Base-by-base conservation (phyloP, 139 green algal species). In the Limnomonas spitsbergensis region DNA sequence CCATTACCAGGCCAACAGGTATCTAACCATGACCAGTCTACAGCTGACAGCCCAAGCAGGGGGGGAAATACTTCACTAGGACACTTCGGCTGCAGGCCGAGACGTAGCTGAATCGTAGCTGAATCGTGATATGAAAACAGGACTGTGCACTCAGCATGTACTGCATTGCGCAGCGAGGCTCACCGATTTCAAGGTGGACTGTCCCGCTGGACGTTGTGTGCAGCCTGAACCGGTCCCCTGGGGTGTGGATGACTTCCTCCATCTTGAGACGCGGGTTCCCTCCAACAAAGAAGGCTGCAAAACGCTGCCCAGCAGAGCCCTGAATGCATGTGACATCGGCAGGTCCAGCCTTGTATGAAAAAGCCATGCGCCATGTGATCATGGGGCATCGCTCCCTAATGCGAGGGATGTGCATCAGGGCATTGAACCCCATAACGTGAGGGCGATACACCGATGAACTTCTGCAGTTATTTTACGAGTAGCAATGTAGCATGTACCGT, bases 191-290 rank as follows among this genome's bases (percentile, higher is more conserved):
- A 61, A 94, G 35, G 76, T 92, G 83, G 38, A 94, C 86, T 0
- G 88, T 24, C 6, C 90, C 90, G 2, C 40, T 75, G 2, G 86
- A 72, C 6, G 77, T 68, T 4, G 90, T 94, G 27, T 92, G 80
- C 47, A 95, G 78, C 38, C 91, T 79, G 79, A 93, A 95, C 9
- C 91, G 61, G 85, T 95, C 91, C 0, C 86, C 90, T 14, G 88
- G 83, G 1, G 76, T 90, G 82, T 91, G 80, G 7, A 93, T 79
- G 0, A 93, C 83, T 66, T 93, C 87, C 75, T 95, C 90, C 37
- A 85, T 52, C 73, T 91, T 89, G 27, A 95, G 81, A 37, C 89
- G 81, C 40, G 90, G 90, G 2, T 78, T 83, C 38, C 90, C 88
- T 37, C 90, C 91, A 14, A 93, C 61, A 69, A 93, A 92, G 82